A percentile compares a stretch with the other conserved stretches of the same genome.
Conservation (phyloP, 2,329 filamentous ascomycete genomes). For the Mycosphaerelloides madeirae region DNA sequence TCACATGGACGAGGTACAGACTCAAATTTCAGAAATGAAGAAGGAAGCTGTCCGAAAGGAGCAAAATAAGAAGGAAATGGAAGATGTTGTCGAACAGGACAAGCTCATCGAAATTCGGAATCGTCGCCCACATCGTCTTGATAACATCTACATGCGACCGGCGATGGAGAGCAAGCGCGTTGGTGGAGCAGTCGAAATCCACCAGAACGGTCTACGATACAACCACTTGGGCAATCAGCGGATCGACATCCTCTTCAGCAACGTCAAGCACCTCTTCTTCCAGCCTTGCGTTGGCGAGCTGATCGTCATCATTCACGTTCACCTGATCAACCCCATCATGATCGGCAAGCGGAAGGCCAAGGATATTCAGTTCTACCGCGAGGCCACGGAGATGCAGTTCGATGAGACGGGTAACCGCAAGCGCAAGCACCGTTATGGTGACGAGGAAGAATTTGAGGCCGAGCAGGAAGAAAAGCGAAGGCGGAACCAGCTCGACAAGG, state of each 20-base stretch:
- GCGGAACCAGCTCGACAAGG: constrained; percentile 83
- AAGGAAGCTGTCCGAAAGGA: constrained; percentile 87
- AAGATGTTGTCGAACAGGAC: constrained; percentile 97
- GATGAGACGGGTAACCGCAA: constrained; percentile 98
- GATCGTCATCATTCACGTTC: constrained; percentile 96
- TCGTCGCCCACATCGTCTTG: constrained; percentile 81
- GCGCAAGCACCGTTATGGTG: constrained; percentile 93
- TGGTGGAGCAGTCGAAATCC: constrained; percentile 91
- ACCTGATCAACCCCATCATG: constrained; percentile 96
- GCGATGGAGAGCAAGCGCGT: constrained; percentile 96
- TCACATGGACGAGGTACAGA: constrained; percentile 83
- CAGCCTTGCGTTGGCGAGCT: constrained; percentile 94
- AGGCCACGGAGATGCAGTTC: constrained; percentile 97
- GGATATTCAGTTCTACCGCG: constrained; percentile 96
- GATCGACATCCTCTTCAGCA: constrained; percentile 94
- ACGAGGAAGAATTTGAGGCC: constrained; percentile 97
- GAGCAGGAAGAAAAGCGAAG: constrained; percentile 94
- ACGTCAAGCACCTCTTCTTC: constrained; percentile 98
- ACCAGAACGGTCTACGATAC: constrained; percentile 98
- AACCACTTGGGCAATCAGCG: constrained; percentile 73
- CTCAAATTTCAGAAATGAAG: constrained; percentile 93
- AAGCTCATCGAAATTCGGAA: constrained; percentile 94
- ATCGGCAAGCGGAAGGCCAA: constrained; percentile 99
- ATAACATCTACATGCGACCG: constrained; percentile 92
- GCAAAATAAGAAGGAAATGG: constrained; percentile 98